Evolutionary conservation across 139 green algal species (phyloP).

Genomic region (Asterochloris erici): DNA sequence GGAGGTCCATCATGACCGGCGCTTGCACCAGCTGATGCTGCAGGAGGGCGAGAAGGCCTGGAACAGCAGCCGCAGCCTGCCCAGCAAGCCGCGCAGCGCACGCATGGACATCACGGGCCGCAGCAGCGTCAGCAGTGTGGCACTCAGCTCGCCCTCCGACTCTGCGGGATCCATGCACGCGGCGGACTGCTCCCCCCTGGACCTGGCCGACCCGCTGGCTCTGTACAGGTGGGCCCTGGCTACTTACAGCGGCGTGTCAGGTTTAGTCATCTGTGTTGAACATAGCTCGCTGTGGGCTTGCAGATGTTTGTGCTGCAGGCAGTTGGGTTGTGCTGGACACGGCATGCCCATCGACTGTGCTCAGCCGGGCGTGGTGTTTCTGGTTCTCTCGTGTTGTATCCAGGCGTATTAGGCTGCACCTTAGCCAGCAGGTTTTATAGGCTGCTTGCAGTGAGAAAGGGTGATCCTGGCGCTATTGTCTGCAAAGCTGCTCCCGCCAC

Average conservation of each 20-base stretch:
- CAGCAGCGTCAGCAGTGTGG: background rate
- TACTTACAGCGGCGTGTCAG: too few relatives aligned
- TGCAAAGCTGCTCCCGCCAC: too few relatives aligned
- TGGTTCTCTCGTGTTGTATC: too few relatives aligned
- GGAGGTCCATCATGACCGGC: slow-evolving; percentile 83
- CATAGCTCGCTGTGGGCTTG: too few relatives aligned
- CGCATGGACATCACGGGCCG: background rate
- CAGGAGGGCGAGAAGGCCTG: slow-evolving; percentile 48
- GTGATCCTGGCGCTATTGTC: too few relatives aligned
- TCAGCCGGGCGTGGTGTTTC: too few relatives aligned
- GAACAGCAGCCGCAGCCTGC: background rate
- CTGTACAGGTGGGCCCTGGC: background rate
- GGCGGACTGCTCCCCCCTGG: slow-evolving; percentile 13
- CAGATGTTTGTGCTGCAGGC: too few relatives aligned
- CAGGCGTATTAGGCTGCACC: too few relatives aligned
- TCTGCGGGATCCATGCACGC: slow-evolving; percentile 17
- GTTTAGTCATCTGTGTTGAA: too few relatives aligned
- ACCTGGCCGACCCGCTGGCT: slow-evolving; percentile 5
- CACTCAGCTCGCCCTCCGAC: slow-evolving; percentile 7
- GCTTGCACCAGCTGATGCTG: slow-evolving; percentile 90
- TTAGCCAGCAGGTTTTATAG: too few relatives aligned
- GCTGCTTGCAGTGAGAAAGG: background rate
- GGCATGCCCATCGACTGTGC: too few relatives aligned
- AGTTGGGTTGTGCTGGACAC: too few relatives aligned
- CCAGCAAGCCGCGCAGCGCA: slow-evolving; percentile 4